These are phyloP conservation scores for Eruca vesicaria DNA, from an alignment of 441 rosid species.

Conservation along the genomic window DNA sequence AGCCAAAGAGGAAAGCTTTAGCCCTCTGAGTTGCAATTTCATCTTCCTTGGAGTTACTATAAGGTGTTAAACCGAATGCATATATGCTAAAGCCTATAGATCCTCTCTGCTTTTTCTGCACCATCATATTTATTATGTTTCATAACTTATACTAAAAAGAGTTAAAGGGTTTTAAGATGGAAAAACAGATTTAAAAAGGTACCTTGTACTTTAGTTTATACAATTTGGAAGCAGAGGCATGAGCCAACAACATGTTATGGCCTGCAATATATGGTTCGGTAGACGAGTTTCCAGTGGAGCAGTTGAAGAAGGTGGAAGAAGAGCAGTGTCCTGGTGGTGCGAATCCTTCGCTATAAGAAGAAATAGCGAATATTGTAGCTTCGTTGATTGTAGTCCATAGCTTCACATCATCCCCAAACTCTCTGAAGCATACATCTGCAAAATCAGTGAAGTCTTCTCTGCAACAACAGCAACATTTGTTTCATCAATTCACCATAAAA, in stretches of 20 bases:
- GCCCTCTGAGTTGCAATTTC: constrained; percentile 52
- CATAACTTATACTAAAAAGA: background rate
- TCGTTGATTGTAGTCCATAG: constrained; percentile 78
- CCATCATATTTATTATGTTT: background rate
- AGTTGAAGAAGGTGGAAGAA: constrained; percentile 6
- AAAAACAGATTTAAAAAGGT: background rate
- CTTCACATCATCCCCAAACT: constrained; percentile 61
- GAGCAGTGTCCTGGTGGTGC: constrained; percentile 60
- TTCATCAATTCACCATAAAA: background rate
- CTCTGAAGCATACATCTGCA: constrained; percentile 69
- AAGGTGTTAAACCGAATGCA: constrained; percentile 39
- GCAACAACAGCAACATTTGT: background rate
- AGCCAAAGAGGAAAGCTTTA: constrained; percentile 49
- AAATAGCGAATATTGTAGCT: constrained; percentile 51
- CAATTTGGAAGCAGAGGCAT: constrained; percentile 58
- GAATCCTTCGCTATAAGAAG: constrained; percentile 49
- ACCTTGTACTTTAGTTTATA: constrained; percentile 63
- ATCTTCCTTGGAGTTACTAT: constrained; percentile 51
- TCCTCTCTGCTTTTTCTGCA: constrained; percentile 67
- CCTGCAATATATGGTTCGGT: constrained; percentile 63
- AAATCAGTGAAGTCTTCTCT: constrained; percentile 55
- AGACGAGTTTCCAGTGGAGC: constrained; percentile 60
- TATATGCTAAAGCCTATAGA: constrained; percentile 44
- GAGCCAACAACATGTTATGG: constrained; percentile 67
- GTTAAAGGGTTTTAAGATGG: background rate